Base-by-base conservation (phyloP, 108 stramenopile genomes). In the Cyclostephanos invisitatus region DNA sequence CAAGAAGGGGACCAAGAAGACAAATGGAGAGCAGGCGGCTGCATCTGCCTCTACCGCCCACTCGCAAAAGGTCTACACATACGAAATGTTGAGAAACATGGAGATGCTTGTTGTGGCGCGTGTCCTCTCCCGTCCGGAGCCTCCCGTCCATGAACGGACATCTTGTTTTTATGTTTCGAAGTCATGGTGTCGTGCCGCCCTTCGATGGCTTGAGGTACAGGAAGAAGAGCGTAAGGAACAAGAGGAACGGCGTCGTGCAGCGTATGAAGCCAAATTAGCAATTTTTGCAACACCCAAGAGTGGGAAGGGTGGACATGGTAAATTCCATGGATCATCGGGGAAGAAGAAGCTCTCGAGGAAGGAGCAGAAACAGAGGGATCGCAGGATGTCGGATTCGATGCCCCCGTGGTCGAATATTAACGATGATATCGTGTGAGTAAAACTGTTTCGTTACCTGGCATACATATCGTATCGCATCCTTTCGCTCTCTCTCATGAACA, bases 401-500 rank as follows among this genome's bases (percentile, higher is more conserved):
- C 91, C 95, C 5, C 95, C 95, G 2, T 91, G 91, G 89, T 86
- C 88, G 14, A 87, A 93, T 57, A 84, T 86, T 50, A 96, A 96
- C 64, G 67, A 64, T 47, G 95, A 96, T 63, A 63, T 96, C 7
- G 49, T 90, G 20, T 72, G 48, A 65, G 64, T 65, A 28, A 7
- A n/a, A 44, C 7, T 40, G 27, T 11, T 62, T 5, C 37, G 61
- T 38, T 28, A 70, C 18, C 40, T 61, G 35, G 69, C 36, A 11
- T 40, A 14, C 44, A 46, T 46, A 46, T 15, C 14, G 51, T 46
- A 46, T 15, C 14, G 51, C 8, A 14, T 4, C 58, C 28, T 47
- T 7, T 27, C 44, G 44, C 14, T 2, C 44, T 46, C 17, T 17
- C 53, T 25, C 22, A 54, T 25, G 22, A 54, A 27, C 22, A 25